Conservation (phyloP, 495 filamentous ascomycete species). For the Xylaria longipes region DNA sequence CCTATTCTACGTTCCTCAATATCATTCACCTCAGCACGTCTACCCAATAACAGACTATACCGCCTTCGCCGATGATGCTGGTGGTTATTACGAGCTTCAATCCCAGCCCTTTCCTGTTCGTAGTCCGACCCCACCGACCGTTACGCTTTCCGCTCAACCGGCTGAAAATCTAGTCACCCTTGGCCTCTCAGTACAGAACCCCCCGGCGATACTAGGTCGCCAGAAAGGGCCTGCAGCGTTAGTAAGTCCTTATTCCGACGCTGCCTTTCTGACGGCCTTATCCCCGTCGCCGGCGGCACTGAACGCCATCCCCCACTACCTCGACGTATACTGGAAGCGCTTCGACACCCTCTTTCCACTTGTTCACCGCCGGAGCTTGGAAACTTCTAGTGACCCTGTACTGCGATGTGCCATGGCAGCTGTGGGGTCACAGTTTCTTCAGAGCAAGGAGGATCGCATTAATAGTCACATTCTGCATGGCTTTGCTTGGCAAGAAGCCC, state of each 20-base stretch:
- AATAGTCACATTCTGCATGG: slow-evolving; percentile 53
- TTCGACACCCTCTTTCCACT: slow-evolving; percentile 52
- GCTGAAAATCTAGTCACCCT: slow-evolving; percentile 48
- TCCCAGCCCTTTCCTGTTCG: slow-evolving; percentile 45
- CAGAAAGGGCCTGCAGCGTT: slow-evolving; percentile 43
- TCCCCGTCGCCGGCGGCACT: slow-evolving; percentile 43
- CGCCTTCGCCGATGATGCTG: slow-evolving; percentile 33
- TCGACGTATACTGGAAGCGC: slow-evolving; percentile 53
- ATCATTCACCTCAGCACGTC: slow-evolving; percentile 28
- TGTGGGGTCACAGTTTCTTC: slow-evolving; percentile 53
- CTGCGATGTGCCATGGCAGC: slow-evolving; percentile 58
- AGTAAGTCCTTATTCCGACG: slow-evolving; percentile 40
- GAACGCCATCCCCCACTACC: slow-evolving; percentile 46
- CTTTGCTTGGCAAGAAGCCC: slow-evolving; percentile 52
- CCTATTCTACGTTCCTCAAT: slow-evolving; percentile 12
- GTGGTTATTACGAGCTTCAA: slow-evolving; percentile 33
- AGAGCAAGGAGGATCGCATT: slow-evolving; percentile 51
- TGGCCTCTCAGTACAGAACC: slow-evolving; percentile 35
- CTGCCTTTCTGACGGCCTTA: slow-evolving; percentile 41
- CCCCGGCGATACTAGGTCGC: slow-evolving; percentile 37
- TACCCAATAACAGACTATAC: slow-evolving; percentile 15
- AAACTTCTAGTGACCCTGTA: slow-evolving; percentile 47
- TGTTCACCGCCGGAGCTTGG: slow-evolving; percentile 49
- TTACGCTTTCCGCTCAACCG: slow-evolving; percentile 47
- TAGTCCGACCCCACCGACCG: slow-evolving; percentile 50